Conservation (phyloP, 129 eudicot species). For the Pseudognaphalium luteoalbum region DNA sequence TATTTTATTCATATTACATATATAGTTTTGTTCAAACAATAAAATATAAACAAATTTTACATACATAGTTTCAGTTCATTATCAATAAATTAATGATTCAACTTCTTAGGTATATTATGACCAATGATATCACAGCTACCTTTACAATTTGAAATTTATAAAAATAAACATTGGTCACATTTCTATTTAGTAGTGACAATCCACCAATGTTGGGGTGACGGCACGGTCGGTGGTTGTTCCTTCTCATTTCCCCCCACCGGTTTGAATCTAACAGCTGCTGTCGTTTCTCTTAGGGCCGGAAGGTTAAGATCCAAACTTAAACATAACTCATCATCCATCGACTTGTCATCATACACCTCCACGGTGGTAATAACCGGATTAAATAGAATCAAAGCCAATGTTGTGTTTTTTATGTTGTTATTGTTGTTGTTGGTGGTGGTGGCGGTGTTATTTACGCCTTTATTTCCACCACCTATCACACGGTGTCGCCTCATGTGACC, state of each 20-base stretch:
- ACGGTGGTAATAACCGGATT: slow-evolving; percentile 12
- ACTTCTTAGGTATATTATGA: neutral
- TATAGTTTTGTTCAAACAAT: neutral
- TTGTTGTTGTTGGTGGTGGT: neutral
- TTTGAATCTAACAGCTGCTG: slow-evolving; percentile 13
- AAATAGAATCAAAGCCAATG: slow-evolving; percentile 37
- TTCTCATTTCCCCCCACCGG: slow-evolving; percentile 27
- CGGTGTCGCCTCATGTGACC: slow-evolving; percentile 97
- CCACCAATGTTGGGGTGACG: slow-evolving; percentile 62
- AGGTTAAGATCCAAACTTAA: slow-evolving; percentile 77
- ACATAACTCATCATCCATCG: slow-evolving; percentile 33
- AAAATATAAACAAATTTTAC: neutral
- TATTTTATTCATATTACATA: too few species aligned
- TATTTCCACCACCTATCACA: slow-evolving; percentile 29
- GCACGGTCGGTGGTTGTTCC: slow-evolving; percentile 41
- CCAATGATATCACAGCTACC: neutral
- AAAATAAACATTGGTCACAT: neutral
- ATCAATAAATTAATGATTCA: too few species aligned
- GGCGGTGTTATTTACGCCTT: slow-evolving; percentile 15
- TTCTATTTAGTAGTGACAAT: slow-evolving; percentile 57
- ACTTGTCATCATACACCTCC: slow-evolving; percentile 14
- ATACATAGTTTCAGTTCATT: too few species aligned
- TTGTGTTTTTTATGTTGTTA: neutral
- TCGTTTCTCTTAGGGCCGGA: slow-evolving; percentile 61
- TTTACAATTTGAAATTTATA: neutral